Conservation (phyloP, 1,139 yeast species). For the Arxiozyma slooffiae region DNA sequence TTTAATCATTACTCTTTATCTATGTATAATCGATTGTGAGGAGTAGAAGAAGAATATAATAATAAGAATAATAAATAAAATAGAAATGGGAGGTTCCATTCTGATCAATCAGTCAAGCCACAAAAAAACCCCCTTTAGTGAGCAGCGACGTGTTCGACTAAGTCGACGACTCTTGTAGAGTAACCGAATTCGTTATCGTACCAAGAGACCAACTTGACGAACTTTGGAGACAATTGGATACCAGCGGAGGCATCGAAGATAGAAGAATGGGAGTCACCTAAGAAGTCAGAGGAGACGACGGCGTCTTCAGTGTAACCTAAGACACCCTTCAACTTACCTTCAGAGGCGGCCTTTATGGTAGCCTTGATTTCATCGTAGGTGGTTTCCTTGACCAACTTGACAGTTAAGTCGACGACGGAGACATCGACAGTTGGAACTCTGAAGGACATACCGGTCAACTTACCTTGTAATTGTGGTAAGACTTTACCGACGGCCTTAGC, state of each 20-base stretch:
- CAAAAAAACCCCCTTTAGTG: conserved; percentile 7
- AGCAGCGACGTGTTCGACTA: conserved; percentile 63
- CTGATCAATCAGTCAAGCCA: background rate
- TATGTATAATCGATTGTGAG: background rate
- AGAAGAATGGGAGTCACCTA: conserved; percentile 65
- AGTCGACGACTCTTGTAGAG: conserved; percentile 85
- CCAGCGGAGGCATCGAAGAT: conserved; percentile 81
- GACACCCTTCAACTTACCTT: conserved; percentile 64
- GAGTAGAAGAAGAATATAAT: background rate
- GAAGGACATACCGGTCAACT: conserved; percentile 81
- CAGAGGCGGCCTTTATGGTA: conserved; percentile 60
- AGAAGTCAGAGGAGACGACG: conserved; percentile 78
- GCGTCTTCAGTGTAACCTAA: conserved; percentile 79
- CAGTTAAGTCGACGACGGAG: conserved; percentile 68
- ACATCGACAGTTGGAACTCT: conserved; percentile 87
- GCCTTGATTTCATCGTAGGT: conserved; percentile 70
- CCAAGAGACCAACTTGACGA: conserved; percentile 80
- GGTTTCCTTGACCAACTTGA: conserved; percentile 57
- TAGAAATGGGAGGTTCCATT: no score
- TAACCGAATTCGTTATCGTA: conserved; percentile 86
- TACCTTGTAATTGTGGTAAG: conserved; percentile 76
- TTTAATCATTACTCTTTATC: background rate
- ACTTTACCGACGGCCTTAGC: conserved; percentile 90
- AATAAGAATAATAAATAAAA: no score
- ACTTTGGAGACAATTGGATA: conserved; percentile 74